Evolutionary conservation across 2,329 filamentous ascomycete species (phyloP).

Genomic region (Xylariaceae sp.): DNA sequence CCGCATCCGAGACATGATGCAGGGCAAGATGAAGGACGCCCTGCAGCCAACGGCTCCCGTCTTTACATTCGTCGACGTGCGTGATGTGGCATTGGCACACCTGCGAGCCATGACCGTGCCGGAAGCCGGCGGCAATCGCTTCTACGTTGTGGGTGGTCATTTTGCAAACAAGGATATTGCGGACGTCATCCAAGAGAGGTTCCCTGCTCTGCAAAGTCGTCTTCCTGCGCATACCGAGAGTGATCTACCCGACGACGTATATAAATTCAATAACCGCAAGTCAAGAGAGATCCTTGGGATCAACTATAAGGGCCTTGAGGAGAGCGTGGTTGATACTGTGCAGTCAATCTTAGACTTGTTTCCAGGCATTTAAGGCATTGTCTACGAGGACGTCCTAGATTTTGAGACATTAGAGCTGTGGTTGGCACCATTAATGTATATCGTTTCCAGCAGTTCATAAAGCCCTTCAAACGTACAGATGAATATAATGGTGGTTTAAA

Average conservation of each 20-base stretch:
- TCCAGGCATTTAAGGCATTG: neutral
- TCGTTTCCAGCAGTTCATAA: too few relatives aligned
- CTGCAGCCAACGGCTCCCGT: conserved; percentile 62
- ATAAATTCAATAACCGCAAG: conserved; percentile 61
- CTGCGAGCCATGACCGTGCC: conserved; percentile 63
- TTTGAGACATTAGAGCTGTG: neutral
- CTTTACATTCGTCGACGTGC: conserved; percentile 65
- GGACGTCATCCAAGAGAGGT: conserved; percentile 60
- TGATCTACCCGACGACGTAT: conserved; percentile 55
- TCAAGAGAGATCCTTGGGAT: conserved; percentile 63
- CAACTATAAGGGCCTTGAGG: conserved; percentile 62
- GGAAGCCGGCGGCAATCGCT: conserved; percentile 65
- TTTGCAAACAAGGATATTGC: conserved; percentile 67
- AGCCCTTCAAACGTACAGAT: too few relatives aligned
- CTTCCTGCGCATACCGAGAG: conserved; percentile 49
- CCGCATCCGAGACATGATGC: conserved; percentile 67
- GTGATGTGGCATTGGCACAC: conserved; percentile 67
- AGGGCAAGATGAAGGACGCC: conserved; percentile 63
- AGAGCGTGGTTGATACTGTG: conserved; percentile 66
- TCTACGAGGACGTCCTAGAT: neutral
- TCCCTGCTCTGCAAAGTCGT: conserved; percentile 56
- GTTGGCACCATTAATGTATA: too few relatives aligned
- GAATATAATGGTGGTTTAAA: too few relatives aligned
- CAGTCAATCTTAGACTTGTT: conserved; percentile 42
- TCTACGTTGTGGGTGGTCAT: conserved; percentile 65